Percentiles rank a stretch among this genome's conserved stretches.
These are phyloP conservation scores for Kwoniella newhampshirensis DNA, from an alignment of 768 basidiomycete species.

Conservation along the genomic window DNA sequence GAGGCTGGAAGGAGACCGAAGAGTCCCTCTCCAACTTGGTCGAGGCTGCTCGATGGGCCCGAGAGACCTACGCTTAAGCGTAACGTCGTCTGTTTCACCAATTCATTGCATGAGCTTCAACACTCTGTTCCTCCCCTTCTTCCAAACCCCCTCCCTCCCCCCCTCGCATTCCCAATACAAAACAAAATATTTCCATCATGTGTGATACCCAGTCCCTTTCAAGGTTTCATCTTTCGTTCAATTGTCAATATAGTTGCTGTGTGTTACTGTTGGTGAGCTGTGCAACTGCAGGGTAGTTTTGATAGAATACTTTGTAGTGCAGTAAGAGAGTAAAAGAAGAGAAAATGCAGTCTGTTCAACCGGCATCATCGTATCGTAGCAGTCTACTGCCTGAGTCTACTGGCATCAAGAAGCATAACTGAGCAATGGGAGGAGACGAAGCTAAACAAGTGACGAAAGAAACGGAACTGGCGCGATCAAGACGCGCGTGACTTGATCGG, in stretches of 20 bases:
- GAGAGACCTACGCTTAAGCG: conserved; percentile 71
- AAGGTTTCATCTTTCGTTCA: conserved; percentile 12
- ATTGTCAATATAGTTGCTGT: conserved; percentile 1
- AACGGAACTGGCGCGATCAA: not conserved
- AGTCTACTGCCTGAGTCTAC: no score
- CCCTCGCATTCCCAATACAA: conserved; percentile 11
- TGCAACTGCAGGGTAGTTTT: no score
- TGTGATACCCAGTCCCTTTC: conserved; percentile 26
- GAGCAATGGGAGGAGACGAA: not conserved
- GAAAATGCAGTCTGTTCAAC: conserved; percentile 52
- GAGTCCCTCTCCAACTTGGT: conserved; percentile 83
- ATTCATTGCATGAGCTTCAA: conserved; percentile 37
- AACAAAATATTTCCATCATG: conserved; percentile 24
- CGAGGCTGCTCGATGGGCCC: conserved; percentile 89
- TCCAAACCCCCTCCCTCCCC: not conserved
- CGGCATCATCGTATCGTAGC: no score
- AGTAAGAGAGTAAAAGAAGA: conserved; percentile 23
- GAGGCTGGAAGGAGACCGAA: conserved; percentile 98
- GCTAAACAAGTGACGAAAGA: not conserved
- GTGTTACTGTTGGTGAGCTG: no score
- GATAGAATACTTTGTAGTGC: not conserved
- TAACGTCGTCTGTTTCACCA: conserved; percentile 7
- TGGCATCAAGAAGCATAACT: no score
- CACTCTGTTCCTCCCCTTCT: conserved; percentile 26
- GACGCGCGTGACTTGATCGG: not conserved